phyloP scores from a whole-genome alignment of 2,329 filamentous ascomycete genomes.

The Phialophora tarda region DNA sequence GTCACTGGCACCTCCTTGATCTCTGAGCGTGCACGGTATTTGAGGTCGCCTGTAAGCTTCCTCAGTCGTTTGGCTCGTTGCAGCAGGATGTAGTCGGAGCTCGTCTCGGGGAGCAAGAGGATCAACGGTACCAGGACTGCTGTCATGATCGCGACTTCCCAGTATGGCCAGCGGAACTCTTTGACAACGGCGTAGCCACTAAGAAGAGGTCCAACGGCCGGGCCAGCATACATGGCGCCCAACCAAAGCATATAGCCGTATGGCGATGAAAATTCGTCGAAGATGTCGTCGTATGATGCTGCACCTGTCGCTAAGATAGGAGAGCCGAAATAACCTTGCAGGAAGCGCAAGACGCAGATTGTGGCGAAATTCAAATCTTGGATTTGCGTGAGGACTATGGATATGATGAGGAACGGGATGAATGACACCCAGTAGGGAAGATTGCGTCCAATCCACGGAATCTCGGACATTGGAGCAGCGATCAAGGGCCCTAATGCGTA shows the following conservation, averaged over 20 bases:
- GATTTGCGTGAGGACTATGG: conserved; percentile 9
- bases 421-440: conserved; percentile 16
- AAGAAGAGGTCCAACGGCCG: conserved; percentile 7
- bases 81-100: conserved; percentile 10
- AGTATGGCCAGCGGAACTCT: conserved; percentile 16
- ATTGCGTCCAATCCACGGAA: conserved; percentile 17
- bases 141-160: conserved; percentile 16
- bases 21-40: conserved; percentile 12
- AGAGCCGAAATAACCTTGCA: conserved; percentile 15
- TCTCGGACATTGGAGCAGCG: conserved; percentile 68
- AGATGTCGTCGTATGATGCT: conserved; percentile 13
- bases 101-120: conserved; percentile 11
- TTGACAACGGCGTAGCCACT: conserved; percentile 10
- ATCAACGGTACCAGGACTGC: neutral
- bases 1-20: conserved; percentile 5
- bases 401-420: conserved; percentile 11
- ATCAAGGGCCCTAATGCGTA: conserved; percentile 60
- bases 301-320: conserved; percentile 10
- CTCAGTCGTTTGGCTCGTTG: conserved; percentile 15
- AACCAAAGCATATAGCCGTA: conserved; percentile 17
- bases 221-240: conserved; percentile 10
- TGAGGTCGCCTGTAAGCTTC: conserved; percentile 4
- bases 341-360: conserved; percentile 12
- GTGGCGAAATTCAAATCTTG: conserved; percentile 13
- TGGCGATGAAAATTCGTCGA: conserved; percentile 5